Evolutionary conservation across 1,284 basidiomycete species (phyloP), one percentile per base, ranked within the genome.

Genomic region (Ustilago lituana): DNA sequence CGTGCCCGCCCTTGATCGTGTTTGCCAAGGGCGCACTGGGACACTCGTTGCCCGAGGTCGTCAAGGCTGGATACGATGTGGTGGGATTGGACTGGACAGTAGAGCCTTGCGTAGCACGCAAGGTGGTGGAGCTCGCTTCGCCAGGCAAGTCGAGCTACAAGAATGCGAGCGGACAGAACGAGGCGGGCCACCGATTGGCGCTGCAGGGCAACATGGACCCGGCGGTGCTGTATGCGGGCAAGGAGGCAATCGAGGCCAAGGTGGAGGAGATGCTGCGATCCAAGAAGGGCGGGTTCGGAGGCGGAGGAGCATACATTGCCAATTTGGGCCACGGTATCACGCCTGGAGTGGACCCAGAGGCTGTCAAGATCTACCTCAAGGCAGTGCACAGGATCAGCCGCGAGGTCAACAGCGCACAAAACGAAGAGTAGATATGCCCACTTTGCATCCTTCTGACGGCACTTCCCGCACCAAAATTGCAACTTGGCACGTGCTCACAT

Each of bases 191-290:
- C 52, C 61, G 86, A 60, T 88, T 93, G 65, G 89, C 90, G 15
- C 83, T 98, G 41, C 96, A 99, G 83, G 96, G 96, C 14, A 98
- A 98, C 85, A 86, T 96, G 83, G 96, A 99, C 83, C 88, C 87
- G 47, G 85, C 94, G 38, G 85, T 98, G 41, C 93, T 94, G 72
- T 94, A 92, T 40, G 93, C 93, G 2, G 86, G 85, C 65, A 73
- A 75, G 23, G 90, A 90, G 19, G 93, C 93, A 8, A 97, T 98
- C 76, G 91, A 94, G 84, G 83, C 84, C 46, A 89, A 92, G 75
- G 93, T 97, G 35, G 89, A 92, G 84, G 86, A 90, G 73, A 91
- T 81, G 78, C 61, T 95, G 87, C 88, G 89, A 64, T 73, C 74
- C 62, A 79, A 77, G 26, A 74, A 76, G 48, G 86, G 88, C 67